Evolutionary conservation across 257 asterid genomes (phyloP).

Genomic region (Solanum raphanifolium): DNA sequence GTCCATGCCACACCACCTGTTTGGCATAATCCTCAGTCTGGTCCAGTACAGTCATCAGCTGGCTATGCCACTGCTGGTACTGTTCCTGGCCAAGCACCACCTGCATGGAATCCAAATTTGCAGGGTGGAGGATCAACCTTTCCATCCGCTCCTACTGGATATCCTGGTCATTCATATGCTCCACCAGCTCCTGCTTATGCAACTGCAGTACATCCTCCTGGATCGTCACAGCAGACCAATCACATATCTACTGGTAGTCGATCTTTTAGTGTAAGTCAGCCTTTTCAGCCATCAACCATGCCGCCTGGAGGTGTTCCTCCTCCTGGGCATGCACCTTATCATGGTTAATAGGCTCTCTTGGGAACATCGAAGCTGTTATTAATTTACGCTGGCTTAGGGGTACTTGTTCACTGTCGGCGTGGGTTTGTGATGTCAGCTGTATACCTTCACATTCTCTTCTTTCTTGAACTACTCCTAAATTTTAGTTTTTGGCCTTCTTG

Average conservation of each 20-base stretch:
- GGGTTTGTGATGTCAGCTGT: background rate
- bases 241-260: constrained; percentile 9
- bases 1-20: constrained; percentile 11
- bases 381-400: background rate
- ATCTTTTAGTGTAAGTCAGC: constrained; percentile 24
- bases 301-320: constrained; percentile 26
- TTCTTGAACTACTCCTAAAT: background rate
- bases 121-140: constrained; percentile 24
- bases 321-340: constrained; percentile 29
- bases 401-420: background rate
- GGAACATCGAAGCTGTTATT: background rate
- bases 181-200: constrained; percentile 30
- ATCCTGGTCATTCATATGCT: constrained; percentile 34
- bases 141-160: constrained; percentile 22
- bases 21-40: constrained; percentile 39
- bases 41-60: constrained; percentile 19
- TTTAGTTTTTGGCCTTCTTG: background rate
- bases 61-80: constrained; percentile 22
- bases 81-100: constrained; percentile 23
- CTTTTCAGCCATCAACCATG: constrained; percentile 21
- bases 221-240: background rate
- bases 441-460: background rate
- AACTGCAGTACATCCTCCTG: constrained; percentile 17
- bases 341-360: constrained; percentile 3
- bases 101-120: constrained; percentile 35